Conservation (phyloP, 1,284 basidiomycete species). For the Apiotrichum akiyoshidainum region DNA sequence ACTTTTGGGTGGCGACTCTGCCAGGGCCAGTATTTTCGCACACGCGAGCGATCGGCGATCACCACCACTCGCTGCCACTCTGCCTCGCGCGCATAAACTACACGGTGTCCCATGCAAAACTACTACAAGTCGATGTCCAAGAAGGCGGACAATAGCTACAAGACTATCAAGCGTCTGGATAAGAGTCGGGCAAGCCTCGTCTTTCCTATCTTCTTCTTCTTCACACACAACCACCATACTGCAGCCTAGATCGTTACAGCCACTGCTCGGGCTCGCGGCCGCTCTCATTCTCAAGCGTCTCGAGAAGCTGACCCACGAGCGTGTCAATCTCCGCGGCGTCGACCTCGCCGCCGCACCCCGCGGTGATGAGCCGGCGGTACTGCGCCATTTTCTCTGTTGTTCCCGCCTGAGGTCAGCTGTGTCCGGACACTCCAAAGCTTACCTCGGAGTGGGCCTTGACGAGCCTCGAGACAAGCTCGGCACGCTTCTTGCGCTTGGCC, state of each 20-base stretch:
- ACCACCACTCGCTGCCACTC: neutral
- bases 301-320: constrained; percentile 66
- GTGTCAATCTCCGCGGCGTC: constrained; percentile 76
- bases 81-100: neutral
- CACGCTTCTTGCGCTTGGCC: constrained; percentile 64
- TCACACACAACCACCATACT: neutral
- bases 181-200: neutral
- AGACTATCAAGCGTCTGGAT: neutral
- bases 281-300: constrained; percentile 31
- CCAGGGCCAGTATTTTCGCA: no score
- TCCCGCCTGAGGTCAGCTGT: constrained; percentile 54
- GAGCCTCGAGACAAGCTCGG: constrained; percentile 66
- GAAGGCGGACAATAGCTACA: neutral
- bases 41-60: no score
- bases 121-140: neutral
- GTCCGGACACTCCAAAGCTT: constrained; percentile 10
- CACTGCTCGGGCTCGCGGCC: neutral
- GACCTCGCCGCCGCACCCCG: constrained; percentile 79
- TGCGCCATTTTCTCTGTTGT: constrained; percentile 82
- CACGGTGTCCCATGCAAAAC: neutral
- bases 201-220: no score
- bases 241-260: neutral
- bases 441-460: constrained; percentile 80
- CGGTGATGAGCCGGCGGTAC: constrained; percentile 78
- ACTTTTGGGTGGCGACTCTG: neutral